Evolutionary conservation across 768 basidiomycete genomes (phyloP), one percentile per base, ranked within the genome.

Genomic region (Rhizopogon vinicolor): DNA sequence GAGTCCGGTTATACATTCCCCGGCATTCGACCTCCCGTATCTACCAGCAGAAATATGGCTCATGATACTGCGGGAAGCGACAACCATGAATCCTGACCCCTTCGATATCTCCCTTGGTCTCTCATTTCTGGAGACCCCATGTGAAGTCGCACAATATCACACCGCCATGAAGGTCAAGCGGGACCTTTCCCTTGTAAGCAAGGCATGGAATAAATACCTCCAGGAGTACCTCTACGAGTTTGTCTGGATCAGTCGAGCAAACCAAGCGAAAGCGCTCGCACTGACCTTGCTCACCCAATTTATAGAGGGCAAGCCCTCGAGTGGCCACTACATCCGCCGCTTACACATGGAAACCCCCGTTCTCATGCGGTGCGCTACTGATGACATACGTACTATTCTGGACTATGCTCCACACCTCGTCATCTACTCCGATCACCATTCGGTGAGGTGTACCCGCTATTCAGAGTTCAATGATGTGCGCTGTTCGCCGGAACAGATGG

Each of bases 281-380:
- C 69, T 67, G 60, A 75, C 74, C 5, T 63, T 80, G 7, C 71
- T 74, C n/a, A 68, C 72, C 59, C 71, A 77, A 64, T 70, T 70
- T 69, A 63, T 83, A 65, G 58, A 64, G 33, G 66, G 68, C 51
- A 67, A 72, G 41, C 60, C 63, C 0, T 62, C 67, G 0, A 73
- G 71, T 49, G 85, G 81, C 10, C 72, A 67, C 19, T 81, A 74
- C 69, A 84, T 90, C 43, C 80, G 79, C 41, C 76, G 83, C 14
- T 67, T 90, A 31, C 87, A 88, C 62, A 83, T 90, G 65, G 86
- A 89, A 72, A 89, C 87, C 6, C 77, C 78, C 16, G 63, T 63
- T 0, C 72, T 87, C 53, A 84, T 85, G 49, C 80, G 83, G 28
- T 89, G 87, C 61, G 77, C 77, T 5, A 84, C 87, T 16, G 76